Evolutionary conservation across 768 basidiomycete species (phyloP).

Genomic region (Podaxis pistillaris): DNA sequence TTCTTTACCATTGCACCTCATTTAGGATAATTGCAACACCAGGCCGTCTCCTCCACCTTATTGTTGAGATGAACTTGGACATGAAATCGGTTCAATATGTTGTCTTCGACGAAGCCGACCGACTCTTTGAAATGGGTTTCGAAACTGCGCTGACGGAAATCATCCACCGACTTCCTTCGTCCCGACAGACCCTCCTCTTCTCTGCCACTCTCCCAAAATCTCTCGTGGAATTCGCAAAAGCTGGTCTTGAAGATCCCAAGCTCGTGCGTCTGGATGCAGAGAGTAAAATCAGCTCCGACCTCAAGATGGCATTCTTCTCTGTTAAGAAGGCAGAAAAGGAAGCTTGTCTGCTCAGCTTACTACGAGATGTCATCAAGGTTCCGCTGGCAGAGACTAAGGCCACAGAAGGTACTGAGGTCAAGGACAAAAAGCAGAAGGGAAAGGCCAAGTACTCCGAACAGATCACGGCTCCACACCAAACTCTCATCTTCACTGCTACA

Average conservation of each 20-base stretch:
- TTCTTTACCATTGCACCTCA: slow-evolving; percentile 13
- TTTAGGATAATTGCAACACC: slow-evolving; percentile 94
- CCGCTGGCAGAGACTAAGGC: slow-evolving; percentile 49
- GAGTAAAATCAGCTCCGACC: slow-evolving; percentile 90
- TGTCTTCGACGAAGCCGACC: slow-evolving; percentile 97
- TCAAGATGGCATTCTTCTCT: slow-evolving; percentile 92
- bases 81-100: slow-evolving; percentile 84
- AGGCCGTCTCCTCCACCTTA: slow-evolving; percentile 93
- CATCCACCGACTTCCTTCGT: slow-evolving; percentile 79
- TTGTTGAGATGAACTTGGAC: slow-evolving; percentile 96
- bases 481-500: slow-evolving; percentile 92
- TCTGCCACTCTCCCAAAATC: slow-evolving; percentile 96
- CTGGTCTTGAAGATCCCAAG: slow-evolving; percentile 90
- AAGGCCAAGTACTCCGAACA: slow-evolving; percentile 54
- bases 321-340: slow-evolving; percentile 94
- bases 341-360: slow-evolving; percentile 77
- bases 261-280: slow-evolving; percentile 96
- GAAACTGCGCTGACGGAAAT: slow-evolving; percentile 90
- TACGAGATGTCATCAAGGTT: slow-evolving; percentile 85
- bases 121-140: slow-evolving; percentile 98
- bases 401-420: slow-evolving; percentile 26
- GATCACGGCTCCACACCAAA: slow-evolving; percentile 77
- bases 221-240: slow-evolving; percentile 97
- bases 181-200: slow-evolving; percentile 91
- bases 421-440: slow-evolving; percentile 40